Evolutionary conservation across 202 grass and related monocot species (phyloP).

Genomic region (Brachypodium distachyon): DNA sequence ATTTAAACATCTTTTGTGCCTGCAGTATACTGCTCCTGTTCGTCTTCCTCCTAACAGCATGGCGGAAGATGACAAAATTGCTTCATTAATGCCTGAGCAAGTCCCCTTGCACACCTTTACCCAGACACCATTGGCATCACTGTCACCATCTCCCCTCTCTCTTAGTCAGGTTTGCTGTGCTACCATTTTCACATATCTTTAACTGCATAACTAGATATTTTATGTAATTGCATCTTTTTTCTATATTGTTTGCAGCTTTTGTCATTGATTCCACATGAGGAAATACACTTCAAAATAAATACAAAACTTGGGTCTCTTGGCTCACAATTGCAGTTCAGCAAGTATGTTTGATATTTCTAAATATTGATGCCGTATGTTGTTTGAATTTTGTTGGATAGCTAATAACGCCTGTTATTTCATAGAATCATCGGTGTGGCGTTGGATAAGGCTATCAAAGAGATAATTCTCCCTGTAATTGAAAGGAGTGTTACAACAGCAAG

Average conservation of each 20-base stretch:
- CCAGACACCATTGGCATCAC: conserved; percentile 38
- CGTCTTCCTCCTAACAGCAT: conserved; percentile 51
- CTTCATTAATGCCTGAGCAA: conserved; percentile 63
- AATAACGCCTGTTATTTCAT: conserved; percentile 5
- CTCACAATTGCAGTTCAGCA: conserved; percentile 57
- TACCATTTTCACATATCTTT: conserved; percentile 9
- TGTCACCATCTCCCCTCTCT: conserved; percentile 65
- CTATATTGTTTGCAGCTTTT: conserved; percentile 42
- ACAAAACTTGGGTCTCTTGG: conserved; percentile 65
- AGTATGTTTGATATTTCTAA: conserved; percentile 28
- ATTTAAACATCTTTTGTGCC: not conserved
- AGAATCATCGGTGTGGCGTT: conserved; percentile 74
- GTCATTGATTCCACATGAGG: conserved; percentile 55
- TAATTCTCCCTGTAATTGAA: conserved; percentile 70
- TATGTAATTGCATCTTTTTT: not conserved
- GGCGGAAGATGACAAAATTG: conserved; percentile 63
- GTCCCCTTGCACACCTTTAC: conserved; percentile 37
- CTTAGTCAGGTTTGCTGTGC: conserved; percentile 54
- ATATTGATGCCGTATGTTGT: not conserved
- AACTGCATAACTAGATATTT: conserved; percentile 4
- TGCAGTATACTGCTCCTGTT: conserved; percentile 51
- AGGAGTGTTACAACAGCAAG: conserved; percentile 81
- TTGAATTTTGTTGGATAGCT: not conserved
- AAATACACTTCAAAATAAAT: conserved; percentile 64
- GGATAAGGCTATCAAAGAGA: conserved; percentile 71